Evolutionary conservation across 2,329 filamentous ascomycete genomes (phyloP).

Genomic region (Fusarium nodosum): DNA sequence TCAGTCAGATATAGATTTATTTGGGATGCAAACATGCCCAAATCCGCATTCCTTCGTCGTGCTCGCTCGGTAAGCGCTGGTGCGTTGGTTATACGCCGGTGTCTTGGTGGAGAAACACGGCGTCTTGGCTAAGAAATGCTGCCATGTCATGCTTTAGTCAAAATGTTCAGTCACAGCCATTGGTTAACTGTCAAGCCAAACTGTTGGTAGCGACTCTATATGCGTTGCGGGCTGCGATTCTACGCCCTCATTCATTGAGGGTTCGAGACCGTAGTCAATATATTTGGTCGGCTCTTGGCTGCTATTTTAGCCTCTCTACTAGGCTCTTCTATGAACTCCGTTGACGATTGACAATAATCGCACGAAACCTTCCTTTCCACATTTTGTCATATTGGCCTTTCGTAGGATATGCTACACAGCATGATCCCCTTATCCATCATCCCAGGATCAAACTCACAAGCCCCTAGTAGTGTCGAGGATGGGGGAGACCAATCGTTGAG

Average conservation of each 20-base stretch:
- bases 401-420: too few species aligned
- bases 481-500: neutral
- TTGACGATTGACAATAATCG: neutral
- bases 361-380: too few species aligned
- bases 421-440: neutral
- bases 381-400: neutral
- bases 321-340: too few species aligned
- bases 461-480: neutral
- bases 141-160: constrained; percentile 18
- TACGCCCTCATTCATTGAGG: neutral
- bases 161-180: neutral
- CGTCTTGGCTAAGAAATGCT: neutral
- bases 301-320: neutral
- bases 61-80: neutral
- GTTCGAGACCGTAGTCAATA: neutral
- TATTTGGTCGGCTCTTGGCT: neutral
- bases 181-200: neutral
- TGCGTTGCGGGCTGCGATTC: neutral
- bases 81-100: neutral
- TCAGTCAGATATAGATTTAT: neutral
- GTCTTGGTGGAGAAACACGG: constrained; percentile 21
- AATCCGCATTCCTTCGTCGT: fast-evolving
- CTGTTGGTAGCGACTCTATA: neutral
- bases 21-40: neutral
- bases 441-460: neutral